A percentile compares a stretch with the other conserved stretches of the same genome.
phyloP scores from a whole-genome alignment of 345 rosid genomes.

The Orychophragmus violaceus region DNA sequence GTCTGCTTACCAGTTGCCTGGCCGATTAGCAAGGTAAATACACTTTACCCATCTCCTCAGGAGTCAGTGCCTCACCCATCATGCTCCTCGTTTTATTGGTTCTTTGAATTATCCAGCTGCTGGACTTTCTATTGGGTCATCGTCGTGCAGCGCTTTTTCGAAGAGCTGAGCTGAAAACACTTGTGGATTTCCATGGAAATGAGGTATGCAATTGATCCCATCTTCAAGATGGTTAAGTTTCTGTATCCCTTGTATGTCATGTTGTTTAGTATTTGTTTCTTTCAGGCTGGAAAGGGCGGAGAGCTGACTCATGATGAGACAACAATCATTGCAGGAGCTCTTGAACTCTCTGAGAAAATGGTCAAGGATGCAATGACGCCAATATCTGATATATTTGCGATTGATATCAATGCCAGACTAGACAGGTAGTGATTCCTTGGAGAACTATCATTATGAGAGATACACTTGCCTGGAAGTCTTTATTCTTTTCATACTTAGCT shows the following conservation, averaged over 20 bases:
- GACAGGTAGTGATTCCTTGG: conserved; percentile 46
- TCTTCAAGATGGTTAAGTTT: conserved; percentile 14
- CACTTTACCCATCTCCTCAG: background rate
- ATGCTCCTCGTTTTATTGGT: background rate
- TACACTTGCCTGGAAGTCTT: background rate
- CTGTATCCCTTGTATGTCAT: background rate
- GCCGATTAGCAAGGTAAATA: conserved; percentile 91
- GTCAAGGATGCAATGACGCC: conserved; percentile 94
- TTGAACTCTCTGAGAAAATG: conserved; percentile 79
- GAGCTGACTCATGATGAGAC: conserved; percentile 97
- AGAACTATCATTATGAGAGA: background rate
- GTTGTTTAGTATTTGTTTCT: background rate
- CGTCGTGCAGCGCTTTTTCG: conserved; percentile 88
- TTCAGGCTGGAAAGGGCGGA: conserved; percentile 98
- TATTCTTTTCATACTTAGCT: background rate
- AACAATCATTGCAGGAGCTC: conserved; percentile 98
- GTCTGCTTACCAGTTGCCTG: conserved; percentile 86
- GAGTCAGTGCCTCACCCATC: background rate
- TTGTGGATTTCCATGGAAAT: conserved; percentile 86
- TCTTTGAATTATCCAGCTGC: conserved; percentile 42
- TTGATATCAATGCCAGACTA: conserved; percentile 78
- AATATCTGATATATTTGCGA: conserved; percentile 64
- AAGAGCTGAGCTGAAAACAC: conserved; percentile 98
- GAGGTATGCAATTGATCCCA: conserved; percentile 49
- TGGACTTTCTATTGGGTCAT: conserved; percentile 82